phyloP scores from a whole-genome alignment of 148 eudicot genomes.

The Vaccinium darrowii region DNA sequence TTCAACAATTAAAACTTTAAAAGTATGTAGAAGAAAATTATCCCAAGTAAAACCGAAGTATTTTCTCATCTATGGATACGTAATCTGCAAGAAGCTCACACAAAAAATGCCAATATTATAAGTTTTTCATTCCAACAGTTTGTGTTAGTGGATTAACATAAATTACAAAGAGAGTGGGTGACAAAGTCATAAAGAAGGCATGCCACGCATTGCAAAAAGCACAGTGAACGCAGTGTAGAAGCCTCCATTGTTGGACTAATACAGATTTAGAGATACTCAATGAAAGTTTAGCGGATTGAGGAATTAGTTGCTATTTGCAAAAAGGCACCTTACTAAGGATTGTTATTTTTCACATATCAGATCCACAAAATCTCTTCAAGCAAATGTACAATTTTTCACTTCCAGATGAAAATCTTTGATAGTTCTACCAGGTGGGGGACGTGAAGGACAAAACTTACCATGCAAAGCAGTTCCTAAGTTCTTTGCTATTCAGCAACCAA shows the following conservation, averaged over 20 bases:
- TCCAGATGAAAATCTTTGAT: not conserved
- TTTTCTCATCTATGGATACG: not conserved
- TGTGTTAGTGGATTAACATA: not conserved
- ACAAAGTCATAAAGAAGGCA: not conserved
- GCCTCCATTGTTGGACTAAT: not conserved
- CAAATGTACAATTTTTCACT: not conserved
- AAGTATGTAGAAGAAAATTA: not conserved
- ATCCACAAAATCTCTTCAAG: not conserved
- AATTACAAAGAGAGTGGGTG: not conserved
- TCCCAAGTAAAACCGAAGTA: not conserved
- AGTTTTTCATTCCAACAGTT: not conserved
- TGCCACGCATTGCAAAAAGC: not conserved
- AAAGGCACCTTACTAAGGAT: not conserved
- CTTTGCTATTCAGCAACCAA: slow-evolving; percentile 1
- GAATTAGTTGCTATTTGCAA: not conserved
- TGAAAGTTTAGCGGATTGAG: not conserved
- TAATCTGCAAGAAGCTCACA: not conserved
- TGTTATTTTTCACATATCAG: not conserved
- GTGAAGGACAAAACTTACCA: slow-evolving; percentile 7
- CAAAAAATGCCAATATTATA: not conserved
- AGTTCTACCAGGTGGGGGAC: not conserved
- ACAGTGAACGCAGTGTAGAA: not conserved
- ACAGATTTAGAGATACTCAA: slow-evolving; percentile 1
- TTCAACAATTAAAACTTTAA: not conserved
- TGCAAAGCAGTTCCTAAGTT: not conserved